Base-by-base conservation (phyloP, 306 rosid genomes). In the Carpinus viminea region DNA sequence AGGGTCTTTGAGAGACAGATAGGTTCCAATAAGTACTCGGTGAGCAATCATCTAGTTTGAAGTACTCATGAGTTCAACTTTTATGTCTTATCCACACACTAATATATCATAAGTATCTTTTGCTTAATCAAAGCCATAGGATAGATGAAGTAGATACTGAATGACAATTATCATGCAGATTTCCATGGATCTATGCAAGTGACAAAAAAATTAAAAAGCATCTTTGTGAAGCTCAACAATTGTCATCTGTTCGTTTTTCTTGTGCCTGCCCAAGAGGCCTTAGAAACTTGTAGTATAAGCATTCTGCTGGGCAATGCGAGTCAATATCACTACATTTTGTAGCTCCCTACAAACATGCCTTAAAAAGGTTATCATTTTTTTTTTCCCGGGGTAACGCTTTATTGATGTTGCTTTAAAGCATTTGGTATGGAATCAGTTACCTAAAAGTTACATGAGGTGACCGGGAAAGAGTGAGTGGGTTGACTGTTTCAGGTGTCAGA, bases 1-100 rank as follows among this genome's bases (percentile, higher is more conserved):
- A 85, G 99, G 87, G 94, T 96, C 78, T 96, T 96, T 75, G 99
- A 96, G 91, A 91, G 99, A 78, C 99, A 96, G 79, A 96, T 96
- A 36, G 98, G 99, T 77, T 91, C 99, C 83, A 96, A 93, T 68
- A 96, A 96, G 85, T 90, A 90, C 78, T 91, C 96, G 0, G 99
- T 95, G 79, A 77, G 93, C 85, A 57, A 52, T 57, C 69, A 45
- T 45, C 57, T 74, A 45, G 77, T 64, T 62, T 78, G 31, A 34
- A 50, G 50, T 83, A 50, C 56, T 73, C 50, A 47, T 36, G 57
- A 34, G 31, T 15, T 75, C 31, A 7, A 17, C 5, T 65, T 65
- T 36, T 9, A 36, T 65, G 46, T 61, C 50, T 36, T 36, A 65
- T 36, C 7, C 7, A 38, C 12, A 31, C 5, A 1, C 15, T 36